Conservation (phyloP, 805 yeast species). For the Ogataea paradorogensis region DNA sequence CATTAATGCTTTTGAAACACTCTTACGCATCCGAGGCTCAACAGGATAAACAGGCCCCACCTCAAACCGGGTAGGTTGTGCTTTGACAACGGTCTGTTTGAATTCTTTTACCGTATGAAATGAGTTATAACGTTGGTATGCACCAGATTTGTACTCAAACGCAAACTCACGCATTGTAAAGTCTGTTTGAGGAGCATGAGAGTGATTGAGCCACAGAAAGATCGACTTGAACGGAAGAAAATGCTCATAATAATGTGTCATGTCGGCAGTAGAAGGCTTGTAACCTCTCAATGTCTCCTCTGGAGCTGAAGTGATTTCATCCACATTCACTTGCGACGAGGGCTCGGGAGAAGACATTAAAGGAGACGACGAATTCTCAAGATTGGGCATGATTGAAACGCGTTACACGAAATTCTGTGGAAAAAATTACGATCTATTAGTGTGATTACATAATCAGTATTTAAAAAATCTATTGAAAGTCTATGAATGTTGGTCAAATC, state of each 20-base stretch:
- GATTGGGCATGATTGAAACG: slow-evolving; percentile 8
- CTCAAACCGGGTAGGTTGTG: slow-evolving; percentile 89
- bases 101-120: slow-evolving; percentile 66
- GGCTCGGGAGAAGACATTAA: slow-evolving; percentile 18
- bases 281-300: slow-evolving; percentile 11
- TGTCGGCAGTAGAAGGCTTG: slow-evolving; percentile 53
- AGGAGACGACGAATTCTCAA: slow-evolving; percentile 12
- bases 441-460: slow-evolving; percentile 3
- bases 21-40: slow-evolving; percentile 83
- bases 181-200: slow-evolving; percentile 69
- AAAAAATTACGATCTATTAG: not conserved
- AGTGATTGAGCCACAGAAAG: slow-evolving; percentile 89
- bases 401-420: slow-evolving; percentile 7
- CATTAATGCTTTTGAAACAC: slow-evolving; percentile 71
- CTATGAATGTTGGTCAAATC: slow-evolving; percentile 17
- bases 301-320: slow-evolving; percentile 11
- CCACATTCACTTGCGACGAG: slow-evolving; percentile 22
- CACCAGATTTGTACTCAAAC: slow-evolving; percentile 82
- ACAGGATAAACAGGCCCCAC: slow-evolving; percentile 88
- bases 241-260: slow-evolving; percentile 66
- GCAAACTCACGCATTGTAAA: slow-evolving; percentile 93
- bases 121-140: slow-evolving; percentile 86
- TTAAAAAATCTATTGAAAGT: not conserved
- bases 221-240: slow-evolving; percentile 73
- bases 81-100: slow-evolving; percentile 66